Base-by-base conservation (phyloP, 352 stramenopile genomes). In the Aphanomyces stellatus region DNA sequence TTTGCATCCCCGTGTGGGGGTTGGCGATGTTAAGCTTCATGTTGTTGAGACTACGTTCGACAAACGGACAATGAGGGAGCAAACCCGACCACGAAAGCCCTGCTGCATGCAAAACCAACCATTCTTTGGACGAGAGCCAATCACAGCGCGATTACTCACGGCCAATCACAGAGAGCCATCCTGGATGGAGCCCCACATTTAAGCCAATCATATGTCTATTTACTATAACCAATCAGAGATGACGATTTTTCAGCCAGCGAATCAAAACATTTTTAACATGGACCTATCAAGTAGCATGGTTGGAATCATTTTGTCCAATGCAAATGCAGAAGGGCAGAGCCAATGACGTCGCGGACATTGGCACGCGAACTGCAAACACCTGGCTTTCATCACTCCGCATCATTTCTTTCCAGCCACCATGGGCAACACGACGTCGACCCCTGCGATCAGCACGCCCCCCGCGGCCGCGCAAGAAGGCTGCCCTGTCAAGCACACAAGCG, bases 1-100 rank as follows among this genome's bases (percentile, higher is more conserved):
- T 99, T 90, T 99, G 96, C 74, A 93, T 84, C 62, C 96, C 97
- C 62, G 97, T 99, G 69, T 86, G 77, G 68, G 98, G 98, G 87
- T 97, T 99, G 62, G 97, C 96, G 87, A 99, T 99, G 90, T 99
- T 99, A 81, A 99, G 96, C 97, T 99, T 96, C 87, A 97, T 96
- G 67, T 72, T 91, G 62, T 51, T 82, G 77, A 77, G 74, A 71
- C 42, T 77, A 57, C 13, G 33, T 10, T 19, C 27, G 51, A 59
- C 51, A 59, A 64, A 51, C 55, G 55, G 55, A 64, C 55, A 64
- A 64, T 64, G 55, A 64, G 30, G 22, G 30, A 34, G 28, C 24
- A 13, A 19, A 33, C 6, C 11, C 33, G 35, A 60, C 51, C 55
- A 64, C 35, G 35, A 51, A 64, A 49, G n/a, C 10, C 55, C 24